These are phyloP conservation scores for Microdochium bolleyi DNA, from an alignment of 2,329 filamentous ascomycete genomes.

Conservation along the genomic window DNA sequence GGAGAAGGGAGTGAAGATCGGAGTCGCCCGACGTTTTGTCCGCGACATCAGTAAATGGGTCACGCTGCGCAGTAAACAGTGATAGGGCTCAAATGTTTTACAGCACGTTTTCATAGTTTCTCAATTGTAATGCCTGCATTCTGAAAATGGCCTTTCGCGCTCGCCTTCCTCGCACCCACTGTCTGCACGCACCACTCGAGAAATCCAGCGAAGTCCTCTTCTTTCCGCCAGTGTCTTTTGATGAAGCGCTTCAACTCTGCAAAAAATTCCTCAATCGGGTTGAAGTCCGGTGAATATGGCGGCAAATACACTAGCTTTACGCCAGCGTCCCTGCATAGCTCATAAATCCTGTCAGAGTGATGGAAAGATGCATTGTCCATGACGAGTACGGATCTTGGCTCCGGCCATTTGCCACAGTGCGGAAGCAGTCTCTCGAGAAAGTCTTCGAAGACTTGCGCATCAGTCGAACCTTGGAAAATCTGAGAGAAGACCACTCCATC, in stretches of 20 bases:
- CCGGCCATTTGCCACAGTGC: constrained; percentile 15
- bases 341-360: constrained; percentile 10
- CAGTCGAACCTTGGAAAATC: constrained; percentile 14
- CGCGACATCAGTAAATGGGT: background rate
- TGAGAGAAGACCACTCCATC: constrained; percentile 10
- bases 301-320: constrained; percentile 4
- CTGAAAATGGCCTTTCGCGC: background rate
- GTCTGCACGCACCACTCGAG: background rate
- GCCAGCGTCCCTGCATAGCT: constrained; percentile 12
- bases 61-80: background rate
- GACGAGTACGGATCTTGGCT: constrained; percentile 19
- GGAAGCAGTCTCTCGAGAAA: constrained; percentile 18
- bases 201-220: background rate
- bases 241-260: background rate
- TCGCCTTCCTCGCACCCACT: background rate
- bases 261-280: constrained; percentile 6
- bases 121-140: background rate
- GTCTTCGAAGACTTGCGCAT: constrained; percentile 14
- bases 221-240: background rate
- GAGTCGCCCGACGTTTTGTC: background rate
- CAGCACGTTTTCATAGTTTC: background rate
- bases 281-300: constrained; percentile 4
- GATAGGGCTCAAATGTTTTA: background rate
- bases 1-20: no score
- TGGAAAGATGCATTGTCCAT: constrained; percentile 22